Evolutionary conservation across 1,284 basidiomycete genomes (phyloP), one percentile per base, ranked within the genome.

Genomic region (Ceratobasidium sp.): DNA sequence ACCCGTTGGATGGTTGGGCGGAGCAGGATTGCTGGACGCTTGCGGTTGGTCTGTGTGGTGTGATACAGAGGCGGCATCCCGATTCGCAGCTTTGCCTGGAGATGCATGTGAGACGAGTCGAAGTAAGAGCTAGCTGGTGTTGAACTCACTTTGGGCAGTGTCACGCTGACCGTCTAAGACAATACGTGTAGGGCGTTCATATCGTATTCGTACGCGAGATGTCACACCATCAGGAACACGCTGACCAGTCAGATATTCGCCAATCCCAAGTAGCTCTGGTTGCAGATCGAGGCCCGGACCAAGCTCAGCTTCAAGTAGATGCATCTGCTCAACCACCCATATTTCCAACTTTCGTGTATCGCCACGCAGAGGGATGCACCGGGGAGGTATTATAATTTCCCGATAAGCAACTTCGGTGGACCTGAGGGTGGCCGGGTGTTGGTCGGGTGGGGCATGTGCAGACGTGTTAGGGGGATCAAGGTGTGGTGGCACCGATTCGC

Each of bases 271-370:
- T 34, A 74, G 32, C 46, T 74, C 70, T 22, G 61, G 59, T 7
- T 59, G 59, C 29, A 57, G 46, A 43, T 54, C 25, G 19, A 74
- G 15, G 9, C 46, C 70, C 25, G 70, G 43, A 8, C 70, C 61
- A 51, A 74, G 49, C 34, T 74, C 70, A n/a, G 59, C 59, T 64
- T 74, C 49, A 25, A 74, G 29, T 9, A 64, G 59, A n/a, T 59
- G 43, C 61, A 74, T 74, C 46, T 64, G 70, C n/a, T 74, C 70
- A 29, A 64, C 57, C 13, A 54, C 61, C 70, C 70, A 74, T 52
- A 51, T 74, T 32, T 64, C 59, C 19, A 74, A 59, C 17, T 64
- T 62, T 34, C 59, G 59, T 43, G 46, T 54, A 22, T 64, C 46
- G 17, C 70, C 70, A 22, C 9, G 25, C n/a, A 44, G 13, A 7